These are phyloP conservation scores for Tetracladium setigerum DNA, from an alignment of 495 filamentous ascomycete genomes.

Conservation along the genomic window DNA sequence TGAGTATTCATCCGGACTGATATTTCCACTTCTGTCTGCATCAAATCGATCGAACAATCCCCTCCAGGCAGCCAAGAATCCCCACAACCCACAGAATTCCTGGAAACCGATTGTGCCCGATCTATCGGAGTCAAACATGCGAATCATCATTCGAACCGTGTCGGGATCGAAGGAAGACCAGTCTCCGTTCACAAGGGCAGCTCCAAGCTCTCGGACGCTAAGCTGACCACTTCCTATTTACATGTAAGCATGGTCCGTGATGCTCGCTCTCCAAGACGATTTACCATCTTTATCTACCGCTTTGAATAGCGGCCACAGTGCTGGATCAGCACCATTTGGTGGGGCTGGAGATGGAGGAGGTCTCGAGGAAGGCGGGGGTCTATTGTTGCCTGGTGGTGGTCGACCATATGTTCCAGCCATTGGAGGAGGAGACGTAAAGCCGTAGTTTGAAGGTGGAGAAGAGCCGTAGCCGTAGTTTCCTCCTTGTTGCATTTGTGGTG, in stretches of 20 bases:
- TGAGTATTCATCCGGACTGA: slow-evolving; percentile 77
- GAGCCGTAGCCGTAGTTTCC: slow-evolving; percentile 17
- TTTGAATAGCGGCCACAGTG: slow-evolving; percentile 78
- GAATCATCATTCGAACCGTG: slow-evolving; percentile 97
- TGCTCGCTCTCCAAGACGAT: background rate
- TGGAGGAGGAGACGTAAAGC: slow-evolving; percentile 40
- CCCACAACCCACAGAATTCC: slow-evolving; percentile 94
- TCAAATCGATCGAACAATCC: slow-evolving; percentile 94
- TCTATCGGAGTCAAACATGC: slow-evolving; percentile 93
- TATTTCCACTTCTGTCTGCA: slow-evolving; percentile 76
- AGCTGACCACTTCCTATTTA: slow-evolving; percentile 65
- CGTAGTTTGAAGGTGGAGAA: slow-evolving; percentile 30
- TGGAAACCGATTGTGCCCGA: slow-evolving; percentile 86
- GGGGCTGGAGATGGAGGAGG: slow-evolving; percentile 50
- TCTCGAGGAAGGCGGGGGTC: slow-evolving; percentile 15
- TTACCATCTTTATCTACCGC: slow-evolving; percentile 79
- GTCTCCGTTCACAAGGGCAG: slow-evolving; percentile 93
- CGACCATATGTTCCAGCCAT: background rate
- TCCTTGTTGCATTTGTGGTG: slow-evolving; percentile 19
- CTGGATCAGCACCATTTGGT: slow-evolving; percentile 57
- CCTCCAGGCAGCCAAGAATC: slow-evolving; percentile 89
- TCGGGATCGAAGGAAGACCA: slow-evolving; percentile 92
- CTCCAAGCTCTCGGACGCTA: slow-evolving; percentile 79
- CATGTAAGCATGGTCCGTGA: background rate
- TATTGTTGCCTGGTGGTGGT: slow-evolving; percentile 1